These are phyloP conservation scores for Lachnellula willkommii DNA, from an alignment of 2,329 filamentous ascomycete genomes.

Conservation along the genomic window DNA sequence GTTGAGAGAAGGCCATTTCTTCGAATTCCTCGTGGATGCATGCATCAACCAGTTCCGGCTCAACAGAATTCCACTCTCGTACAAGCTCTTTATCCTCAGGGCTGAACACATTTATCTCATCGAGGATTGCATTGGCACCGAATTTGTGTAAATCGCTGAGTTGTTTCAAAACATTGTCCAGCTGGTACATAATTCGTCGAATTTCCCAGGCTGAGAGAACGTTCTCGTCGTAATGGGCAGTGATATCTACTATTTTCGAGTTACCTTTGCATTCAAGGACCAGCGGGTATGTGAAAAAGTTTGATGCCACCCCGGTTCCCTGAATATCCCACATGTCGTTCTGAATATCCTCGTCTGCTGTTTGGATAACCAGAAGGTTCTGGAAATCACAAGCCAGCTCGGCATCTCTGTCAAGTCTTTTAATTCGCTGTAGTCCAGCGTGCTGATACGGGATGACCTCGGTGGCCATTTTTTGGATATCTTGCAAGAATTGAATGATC, in stretches of 20 bases:
- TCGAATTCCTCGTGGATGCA: conserved; percentile 21
- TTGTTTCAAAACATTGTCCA: conserved; percentile 6
- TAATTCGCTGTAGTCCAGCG: conserved; percentile 27
- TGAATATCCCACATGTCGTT: background rate
- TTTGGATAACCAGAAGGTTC: conserved; percentile 21
- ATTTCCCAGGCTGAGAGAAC: conserved; percentile 6
- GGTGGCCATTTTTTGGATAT: conserved; percentile 1
- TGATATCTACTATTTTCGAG: conserved; percentile 7
- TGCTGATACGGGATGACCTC: conserved; percentile 46
- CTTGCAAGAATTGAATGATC: background rate
- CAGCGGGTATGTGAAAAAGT: conserved; percentile 16
- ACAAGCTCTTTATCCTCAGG: conserved; percentile 3
- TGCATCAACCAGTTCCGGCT: conserved; percentile 4
- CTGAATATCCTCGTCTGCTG: conserved; percentile 4
- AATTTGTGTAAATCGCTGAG: conserved; percentile 14
- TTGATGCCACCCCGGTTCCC: background rate
- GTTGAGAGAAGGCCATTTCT: conserved; percentile 6
- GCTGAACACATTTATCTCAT: conserved; percentile 3
- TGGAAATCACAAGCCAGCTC: conserved; percentile 18
- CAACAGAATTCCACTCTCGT: conserved; percentile 1
- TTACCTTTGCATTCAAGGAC: conserved; percentile 10
- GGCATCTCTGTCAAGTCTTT: conserved; percentile 10
- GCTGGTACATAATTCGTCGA: conserved; percentile 7
- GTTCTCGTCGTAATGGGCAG: conserved; percentile 7
- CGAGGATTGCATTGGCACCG: background rate